Conservation (phyloP, 1,284 basidiomycete genomes). For the Mycena citricolor region DNA sequence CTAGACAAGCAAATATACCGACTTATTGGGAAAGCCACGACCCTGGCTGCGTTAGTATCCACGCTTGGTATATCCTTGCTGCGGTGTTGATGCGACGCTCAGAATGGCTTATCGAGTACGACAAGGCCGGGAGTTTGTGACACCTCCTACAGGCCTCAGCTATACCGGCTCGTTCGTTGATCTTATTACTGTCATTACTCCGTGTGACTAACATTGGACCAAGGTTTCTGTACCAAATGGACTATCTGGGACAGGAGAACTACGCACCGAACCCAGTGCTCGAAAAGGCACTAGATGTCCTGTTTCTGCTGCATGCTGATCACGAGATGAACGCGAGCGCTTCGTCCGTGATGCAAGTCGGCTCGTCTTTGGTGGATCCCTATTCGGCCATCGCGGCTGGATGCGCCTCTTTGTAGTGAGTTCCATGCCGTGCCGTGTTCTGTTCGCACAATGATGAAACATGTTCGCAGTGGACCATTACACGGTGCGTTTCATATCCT, state of each 20-base stretch:
- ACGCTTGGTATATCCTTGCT: slow-evolving; percentile 5
- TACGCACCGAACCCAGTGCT: slow-evolving; percentile 81
- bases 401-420: slow-evolving; percentile 81
- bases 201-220: slow-evolving; percentile 2
- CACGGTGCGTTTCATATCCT: slow-evolving; percentile 48
- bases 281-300: slow-evolving; percentile 79
- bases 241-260: slow-evolving; percentile 70
- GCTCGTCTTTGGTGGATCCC: slow-evolving; percentile 84
- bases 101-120: slow-evolving; percentile 89
- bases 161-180: slow-evolving; percentile 76
- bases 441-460: slow-evolving; percentile 1
- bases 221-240: slow-evolving; percentile 87
- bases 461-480: slow-evolving; percentile 64
- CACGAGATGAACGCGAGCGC: slow-evolving; percentile 85
- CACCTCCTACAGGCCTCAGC: slow-evolving; percentile 75
- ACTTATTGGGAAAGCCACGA: slow-evolving; percentile 84
- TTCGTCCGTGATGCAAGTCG: slow-evolving; percentile 82
- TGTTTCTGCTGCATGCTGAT: slow-evolving; percentile 87
- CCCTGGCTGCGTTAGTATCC: slow-evolving; percentile 73
- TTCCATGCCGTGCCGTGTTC: slow-evolving; percentile 21
- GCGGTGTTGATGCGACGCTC: slow-evolving; percentile 4
- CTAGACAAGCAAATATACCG: slow-evolving; percentile 92
- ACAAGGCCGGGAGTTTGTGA: slow-evolving; percentile 86
- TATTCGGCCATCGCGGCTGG: slow-evolving; percentile 85
- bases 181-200: background rate